These are phyloP conservation scores for Colletotrichum orbiculare DNA, from an alignment of 2,329 filamentous ascomycete species.

Conservation along the genomic window DNA sequence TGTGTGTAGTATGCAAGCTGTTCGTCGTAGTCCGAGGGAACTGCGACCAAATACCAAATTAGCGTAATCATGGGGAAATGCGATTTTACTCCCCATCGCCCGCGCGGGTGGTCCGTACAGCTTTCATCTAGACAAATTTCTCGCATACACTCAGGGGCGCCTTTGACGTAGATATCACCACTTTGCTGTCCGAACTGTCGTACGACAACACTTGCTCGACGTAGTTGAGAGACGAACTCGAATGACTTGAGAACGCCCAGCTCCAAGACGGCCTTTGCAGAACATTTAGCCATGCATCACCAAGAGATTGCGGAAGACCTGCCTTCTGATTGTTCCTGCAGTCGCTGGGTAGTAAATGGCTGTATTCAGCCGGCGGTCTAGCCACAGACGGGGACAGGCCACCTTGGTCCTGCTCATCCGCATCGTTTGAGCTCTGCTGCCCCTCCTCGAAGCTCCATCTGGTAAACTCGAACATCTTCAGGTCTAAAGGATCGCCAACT, in stretches of 20 bases:
- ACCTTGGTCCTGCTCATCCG: constrained; percentile 78
- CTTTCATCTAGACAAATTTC: constrained; percentile 88
- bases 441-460: constrained; percentile 93
- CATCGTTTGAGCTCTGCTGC: constrained; percentile 71
- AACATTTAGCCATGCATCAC: background rate
- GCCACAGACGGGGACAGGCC: constrained; percentile 90
- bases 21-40: constrained; percentile 91
- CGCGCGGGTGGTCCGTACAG: constrained; percentile 57
- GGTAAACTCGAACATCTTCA: constrained; percentile 99
- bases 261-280: constrained; percentile 70
- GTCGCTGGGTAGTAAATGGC: constrained; percentile 39
- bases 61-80: too few relatives aligned
- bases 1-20: constrained; percentile 92
- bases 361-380: constrained; percentile 72
- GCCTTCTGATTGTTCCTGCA: constrained; percentile 43
- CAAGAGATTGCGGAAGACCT: constrained; percentile 27
- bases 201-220: constrained; percentile 92
- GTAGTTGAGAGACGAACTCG: constrained; percentile 93
- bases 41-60: constrained; percentile 46
- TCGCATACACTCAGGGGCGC: constrained; percentile 94
- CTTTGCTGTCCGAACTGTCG: constrained; percentile 87
- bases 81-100: constrained; percentile 47
- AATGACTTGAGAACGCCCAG: constrained; percentile 92
- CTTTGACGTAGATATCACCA: constrained; percentile 92
- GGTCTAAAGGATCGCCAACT: constrained; percentile 90